Evolutionary conservation across 257 asterid species (phyloP).

Genomic region (Apocynum venetum): DNA sequence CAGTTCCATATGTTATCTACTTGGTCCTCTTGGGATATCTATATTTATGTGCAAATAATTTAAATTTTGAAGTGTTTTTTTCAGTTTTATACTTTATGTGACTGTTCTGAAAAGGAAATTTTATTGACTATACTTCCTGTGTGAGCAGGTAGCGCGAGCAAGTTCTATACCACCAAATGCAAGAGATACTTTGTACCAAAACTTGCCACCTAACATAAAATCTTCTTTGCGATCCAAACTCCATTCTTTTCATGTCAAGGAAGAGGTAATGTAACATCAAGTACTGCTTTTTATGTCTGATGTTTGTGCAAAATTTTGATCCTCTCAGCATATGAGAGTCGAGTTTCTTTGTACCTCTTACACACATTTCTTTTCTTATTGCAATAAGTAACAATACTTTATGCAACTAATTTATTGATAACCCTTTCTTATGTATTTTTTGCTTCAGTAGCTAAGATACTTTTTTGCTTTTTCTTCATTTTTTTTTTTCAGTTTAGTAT

Average conservation of each 20-base stretch:
- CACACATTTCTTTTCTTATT: background rate
- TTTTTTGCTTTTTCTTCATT: background rate
- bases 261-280: slow-evolving; percentile 44
- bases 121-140: slow-evolving; percentile 7
- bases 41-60: background rate
- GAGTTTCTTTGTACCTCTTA: background rate
- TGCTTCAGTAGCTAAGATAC: background rate
- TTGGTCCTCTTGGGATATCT: background rate
- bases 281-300: background rate
- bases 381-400: background rate
- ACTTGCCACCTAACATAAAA: slow-evolving; percentile 62
- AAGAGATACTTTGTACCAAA: slow-evolving; percentile 58
- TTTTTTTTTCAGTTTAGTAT: slow-evolving; percentile 41
- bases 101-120: background rate
- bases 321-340: background rate
- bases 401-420: too few species aligned
- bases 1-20: too few species aligned
- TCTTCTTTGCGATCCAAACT: slow-evolving; percentile 54
- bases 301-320: background rate
- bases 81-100: too few species aligned
- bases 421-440: background rate
- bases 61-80: background rate
- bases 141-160: slow-evolving; percentile 61
- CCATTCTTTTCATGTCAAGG: slow-evolving; percentile 48
- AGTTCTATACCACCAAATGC: slow-evolving; percentile 42